These are phyloP conservation scores for Alternaria dauci DNA, from an alignment of 2,329 filamentous ascomycete genomes.

Conservation along the genomic window DNA sequence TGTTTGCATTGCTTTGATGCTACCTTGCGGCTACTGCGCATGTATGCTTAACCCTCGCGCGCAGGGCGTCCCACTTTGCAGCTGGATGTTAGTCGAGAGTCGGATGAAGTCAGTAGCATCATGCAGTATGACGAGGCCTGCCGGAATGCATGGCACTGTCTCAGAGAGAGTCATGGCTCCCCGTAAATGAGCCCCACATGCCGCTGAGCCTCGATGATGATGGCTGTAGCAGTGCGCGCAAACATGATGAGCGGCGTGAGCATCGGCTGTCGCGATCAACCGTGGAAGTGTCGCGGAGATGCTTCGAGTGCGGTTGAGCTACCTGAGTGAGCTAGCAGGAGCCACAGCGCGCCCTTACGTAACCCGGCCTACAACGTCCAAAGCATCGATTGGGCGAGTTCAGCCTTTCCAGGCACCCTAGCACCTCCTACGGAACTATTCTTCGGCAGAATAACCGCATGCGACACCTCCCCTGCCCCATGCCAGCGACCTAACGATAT, in stretches of 20 bases:
- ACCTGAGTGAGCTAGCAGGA: slow-evolving; percentile 18
- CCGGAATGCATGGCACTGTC: slow-evolving; percentile 2
- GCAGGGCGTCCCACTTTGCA: slow-evolving; percentile 22
- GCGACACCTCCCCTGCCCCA: slow-evolving; percentile 15
- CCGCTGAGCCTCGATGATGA: neutral
- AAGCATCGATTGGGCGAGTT: slow-evolving; percentile 19
- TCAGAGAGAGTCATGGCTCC: slow-evolving; percentile 7
- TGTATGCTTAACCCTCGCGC: slow-evolving; percentile 10
- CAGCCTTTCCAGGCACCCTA: slow-evolving; percentile 17
- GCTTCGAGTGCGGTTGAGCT: slow-evolving; percentile 20
- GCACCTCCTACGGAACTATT: slow-evolving; percentile 8
- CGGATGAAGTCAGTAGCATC: neutral
- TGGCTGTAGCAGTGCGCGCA: neutral
- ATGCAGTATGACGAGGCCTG: slow-evolving; percentile 18
- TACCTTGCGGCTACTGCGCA: slow-evolving; percentile 13
- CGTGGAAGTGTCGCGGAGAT: neutral
- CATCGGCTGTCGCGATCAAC: slow-evolving; percentile 9
- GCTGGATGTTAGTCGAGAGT: slow-evolving; percentile 11
- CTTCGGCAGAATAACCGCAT: slow-evolving; percentile 29
- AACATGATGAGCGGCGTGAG: slow-evolving; percentile 5
- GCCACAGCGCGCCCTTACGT: slow-evolving; percentile 19
- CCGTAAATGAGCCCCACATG: slow-evolving; percentile 10
- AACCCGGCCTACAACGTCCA: slow-evolving; percentile 16
- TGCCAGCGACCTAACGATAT: slow-evolving; percentile 21
- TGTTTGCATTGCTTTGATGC: slow-evolving; percentile 3